Conservation (phyloP, 495 filamentous ascomycete genomes). For the Penicillium goetzii region DNA sequence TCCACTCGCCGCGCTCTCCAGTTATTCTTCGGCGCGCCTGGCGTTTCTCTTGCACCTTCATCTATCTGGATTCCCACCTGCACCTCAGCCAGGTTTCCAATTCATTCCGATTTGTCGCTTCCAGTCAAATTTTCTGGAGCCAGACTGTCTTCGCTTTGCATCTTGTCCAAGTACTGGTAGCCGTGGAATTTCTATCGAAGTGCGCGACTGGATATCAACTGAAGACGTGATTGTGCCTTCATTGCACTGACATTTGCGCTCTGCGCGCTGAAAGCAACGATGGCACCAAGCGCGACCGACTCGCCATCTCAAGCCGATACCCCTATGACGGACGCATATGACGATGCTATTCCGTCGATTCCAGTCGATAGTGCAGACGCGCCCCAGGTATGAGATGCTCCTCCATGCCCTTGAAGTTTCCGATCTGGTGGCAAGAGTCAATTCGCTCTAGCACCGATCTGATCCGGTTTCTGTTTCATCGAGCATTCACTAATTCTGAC, state of each 20-base stretch:
- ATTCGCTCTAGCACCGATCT: not conserved
- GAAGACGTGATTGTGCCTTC: slow-evolving; percentile 24
- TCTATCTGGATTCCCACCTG: slow-evolving; percentile 5
- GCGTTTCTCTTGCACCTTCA: slow-evolving; percentile 26
- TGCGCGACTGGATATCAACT: slow-evolving; percentile 8
- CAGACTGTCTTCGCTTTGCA: slow-evolving; percentile 12
- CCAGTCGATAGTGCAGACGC: slow-evolving; percentile 44
- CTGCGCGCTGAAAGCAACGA: slow-evolving; percentile 44
- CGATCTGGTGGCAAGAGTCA: not conserved
- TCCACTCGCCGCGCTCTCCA: slow-evolving; percentile 38
- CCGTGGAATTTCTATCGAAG: slow-evolving; percentile 13
- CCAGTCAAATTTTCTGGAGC: too few relatives aligned
- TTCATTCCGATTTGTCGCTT: not conserved
- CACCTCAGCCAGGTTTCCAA: not conserved
- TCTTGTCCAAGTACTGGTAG: not conserved
- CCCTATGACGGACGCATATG: slow-evolving; percentile 65
- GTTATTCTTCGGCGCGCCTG: slow-evolving; percentile 43
- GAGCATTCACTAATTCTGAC: slow-evolving; percentile 13
- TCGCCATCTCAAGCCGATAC: slow-evolving; percentile 56
- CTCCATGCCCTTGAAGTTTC: not conserved
- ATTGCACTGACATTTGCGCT: slow-evolving; percentile 27
- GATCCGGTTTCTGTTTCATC: not conserved
- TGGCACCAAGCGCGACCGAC: slow-evolving; percentile 63
- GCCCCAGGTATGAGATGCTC: slow-evolving; percentile 45
- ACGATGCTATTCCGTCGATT: slow-evolving; percentile 47